Base-by-base conservation (phyloP, 371 early-diverging fungal genomes). In the Vairimorpha necatrix region DNA sequence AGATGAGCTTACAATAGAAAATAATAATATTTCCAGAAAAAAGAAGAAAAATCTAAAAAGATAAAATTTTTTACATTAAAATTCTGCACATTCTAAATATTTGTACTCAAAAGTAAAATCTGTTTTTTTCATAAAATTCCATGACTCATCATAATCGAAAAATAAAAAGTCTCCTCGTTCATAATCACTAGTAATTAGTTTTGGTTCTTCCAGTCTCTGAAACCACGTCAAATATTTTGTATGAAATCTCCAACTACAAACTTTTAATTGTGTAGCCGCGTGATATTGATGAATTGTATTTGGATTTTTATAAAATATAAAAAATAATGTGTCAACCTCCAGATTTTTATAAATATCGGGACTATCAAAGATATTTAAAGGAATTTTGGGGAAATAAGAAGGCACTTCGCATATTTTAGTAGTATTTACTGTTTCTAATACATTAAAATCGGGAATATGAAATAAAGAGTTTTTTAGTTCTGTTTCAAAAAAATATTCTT, bases 201-300 rank as follows among this genome's bases (percentile, higher is more conserved):
- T 91, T 24, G 98, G 98, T 84, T 98, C 95, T 78, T 95, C 94
- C 78, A 92, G 92, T 24, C 98, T 90, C 82, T 98, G 96, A 87
- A 98, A 98, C 98, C 96, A 96, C 26, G 95, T 94, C 75, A 89
- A 85, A 77, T 94, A 95, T 86, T 94, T 94, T 84, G 94, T 95
- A 86, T 98, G 96, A 84, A 94, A 96, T 67, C 98, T 88, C 98
- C 98, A 98, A 18, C 91, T 91, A 80, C 94, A 94, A 78, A 91
- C 89, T 84, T 96, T 96, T 69, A 98, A 85, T 81, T 94, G 95
- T 66, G 90, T 87, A 18, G 95, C 95, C 16, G 96, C 96, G 66
- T 95, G 86, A 80, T 91, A 91, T 90, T 98, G 96, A 74, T 93
- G 92, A 76, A 91, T 90, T 18, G 95, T 94, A 74, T 93, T 93